Base-by-base conservation (phyloP, 1,139 yeast species). In the Lipomyces yarrowii region DNA sequence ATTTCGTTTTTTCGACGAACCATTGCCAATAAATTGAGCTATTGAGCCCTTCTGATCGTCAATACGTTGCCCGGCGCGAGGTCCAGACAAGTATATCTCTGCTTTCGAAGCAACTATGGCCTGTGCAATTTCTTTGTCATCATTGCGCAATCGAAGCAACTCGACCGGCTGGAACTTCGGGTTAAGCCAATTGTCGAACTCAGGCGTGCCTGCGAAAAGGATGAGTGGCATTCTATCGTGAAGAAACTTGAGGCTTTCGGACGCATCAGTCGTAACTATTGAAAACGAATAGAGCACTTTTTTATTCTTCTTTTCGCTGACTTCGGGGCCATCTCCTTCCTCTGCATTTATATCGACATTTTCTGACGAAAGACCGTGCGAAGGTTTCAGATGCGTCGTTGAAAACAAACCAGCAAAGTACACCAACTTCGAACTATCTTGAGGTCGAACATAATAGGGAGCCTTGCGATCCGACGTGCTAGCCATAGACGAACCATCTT, bases 171-270 rank as follows among this genome's bases (percentile, higher is more conserved):
- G 61, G 18, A 70, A 72, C 0, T 77, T 74, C 0, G 86, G 84
- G 67, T 85, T 79, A 57, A 91, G 75, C 97, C 97, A 91, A 6
- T 76, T 74, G 15, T 82, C 75, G 85, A 93, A 87, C 42, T 80
- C 84, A 26, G 68, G 67, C 2, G 67, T 65, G 30, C 73, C 70
- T 0, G 92, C 91, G 42, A 79, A 81, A 4, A 91, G 68, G 48
- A 91, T 82, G 2, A 90, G 80, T 0, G 98, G 98, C 84, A 90
- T 91, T 35, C 98, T 80, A 0, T 79, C 76, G 74, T 92, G 98
- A 4, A 92, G 77, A 91, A 93, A 89, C 56, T 81, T 78, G 66
- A 91, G 72, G 10, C 65, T 64, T 65, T 83, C 84, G 51, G 82
- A 77, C 0, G 96, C 94, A 0, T 86, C 84, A 0, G 89, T 89